Conservation (phyloP, 352 stramenopile genomes). For the Phytophthora citricola region DNA sequence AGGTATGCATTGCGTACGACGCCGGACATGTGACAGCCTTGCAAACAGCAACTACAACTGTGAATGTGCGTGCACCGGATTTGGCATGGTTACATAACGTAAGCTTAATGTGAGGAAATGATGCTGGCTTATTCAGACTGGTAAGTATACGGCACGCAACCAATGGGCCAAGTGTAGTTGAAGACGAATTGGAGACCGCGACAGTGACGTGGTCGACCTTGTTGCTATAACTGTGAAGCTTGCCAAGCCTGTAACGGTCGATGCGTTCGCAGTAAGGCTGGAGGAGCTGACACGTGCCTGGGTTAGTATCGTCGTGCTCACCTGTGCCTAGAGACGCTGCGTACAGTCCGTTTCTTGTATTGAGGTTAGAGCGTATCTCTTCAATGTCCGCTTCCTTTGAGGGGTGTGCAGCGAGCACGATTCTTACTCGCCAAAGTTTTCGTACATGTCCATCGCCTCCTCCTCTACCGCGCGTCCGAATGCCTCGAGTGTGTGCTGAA, state of each 20-base stretch:
- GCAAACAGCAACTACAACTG: conserved; percentile 16
- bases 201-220: conserved; percentile 4
- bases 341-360: conserved; percentile 17
- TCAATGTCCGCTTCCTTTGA: conserved; percentile 10
- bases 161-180: conserved; percentile 1
- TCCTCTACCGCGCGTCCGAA: conserved; percentile 38
- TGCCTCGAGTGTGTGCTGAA: conserved; percentile 40
- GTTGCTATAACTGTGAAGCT: neutral
- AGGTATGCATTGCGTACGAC: conserved; percentile 4
- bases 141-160: conserved; percentile 17
- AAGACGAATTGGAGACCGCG: conserved; percentile 19
- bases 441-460: conserved; percentile 74
- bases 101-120: conserved; percentile 11
- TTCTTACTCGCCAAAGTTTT: conserved; percentile 67
- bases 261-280: conserved; percentile 2
- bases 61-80: conserved; percentile 26
- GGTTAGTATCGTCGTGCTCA: conserved; percentile 32
- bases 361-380: conserved; percentile 6
- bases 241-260: neutral
- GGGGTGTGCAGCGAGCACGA: neutral
- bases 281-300: conserved; percentile 2
- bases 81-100: conserved; percentile 6
- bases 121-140: conserved; percentile 19
- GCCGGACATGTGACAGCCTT: conserved; percentile 15
- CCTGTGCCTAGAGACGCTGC: conserved; percentile 20